Evolutionary conservation across 106 monocot genomes (phyloP).

Genomic region (Acorus gramineus): DNA sequence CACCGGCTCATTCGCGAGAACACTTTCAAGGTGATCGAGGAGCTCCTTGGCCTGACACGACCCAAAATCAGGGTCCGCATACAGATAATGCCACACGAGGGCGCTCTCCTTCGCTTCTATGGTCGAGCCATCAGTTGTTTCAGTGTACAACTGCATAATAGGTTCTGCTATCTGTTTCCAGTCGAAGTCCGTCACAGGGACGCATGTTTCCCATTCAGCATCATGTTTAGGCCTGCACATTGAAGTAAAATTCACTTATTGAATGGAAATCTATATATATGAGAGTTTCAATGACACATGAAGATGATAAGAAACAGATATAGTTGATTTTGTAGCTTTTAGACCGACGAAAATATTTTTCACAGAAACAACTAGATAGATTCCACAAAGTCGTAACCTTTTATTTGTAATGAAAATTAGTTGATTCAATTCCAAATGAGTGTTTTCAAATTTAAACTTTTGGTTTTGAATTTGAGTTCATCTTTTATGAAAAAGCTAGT

Average conservation of each 20-base stretch:
- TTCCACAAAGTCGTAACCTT: too few species aligned
- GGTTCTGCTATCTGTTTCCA: constrained; percentile 51
- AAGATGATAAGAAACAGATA: too few species aligned
- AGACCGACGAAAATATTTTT: too few species aligned
- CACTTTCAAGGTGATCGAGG: constrained; percentile 45
- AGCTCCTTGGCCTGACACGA: constrained; percentile 58
- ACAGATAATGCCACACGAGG: constrained; percentile 43
- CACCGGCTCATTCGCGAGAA: constrained; percentile 44
- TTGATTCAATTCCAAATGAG: too few species aligned
- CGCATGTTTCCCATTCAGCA: constrained; percentile 33
- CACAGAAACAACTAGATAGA: too few species aligned
- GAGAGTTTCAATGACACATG: too few species aligned
- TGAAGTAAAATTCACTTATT: background rate
- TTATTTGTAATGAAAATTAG: too few species aligned
- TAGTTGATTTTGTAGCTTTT: too few species aligned
- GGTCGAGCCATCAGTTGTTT: constrained; percentile 45
- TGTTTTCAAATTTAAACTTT: too few species aligned
- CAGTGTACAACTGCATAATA: constrained; percentile 44
- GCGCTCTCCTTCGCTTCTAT: constrained; percentile 40
- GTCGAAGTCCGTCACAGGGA: constrained; percentile 28
- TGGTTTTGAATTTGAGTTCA: too few species aligned
- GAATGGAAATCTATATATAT: too few species aligned
- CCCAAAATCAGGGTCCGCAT: constrained; percentile 50
- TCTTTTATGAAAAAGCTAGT: too few species aligned
- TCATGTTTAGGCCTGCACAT: constrained; percentile 24